phyloP scores from a whole-genome alignment of 495 filamentous ascomycete species.

The Aspergillus avenaceus region DNA sequence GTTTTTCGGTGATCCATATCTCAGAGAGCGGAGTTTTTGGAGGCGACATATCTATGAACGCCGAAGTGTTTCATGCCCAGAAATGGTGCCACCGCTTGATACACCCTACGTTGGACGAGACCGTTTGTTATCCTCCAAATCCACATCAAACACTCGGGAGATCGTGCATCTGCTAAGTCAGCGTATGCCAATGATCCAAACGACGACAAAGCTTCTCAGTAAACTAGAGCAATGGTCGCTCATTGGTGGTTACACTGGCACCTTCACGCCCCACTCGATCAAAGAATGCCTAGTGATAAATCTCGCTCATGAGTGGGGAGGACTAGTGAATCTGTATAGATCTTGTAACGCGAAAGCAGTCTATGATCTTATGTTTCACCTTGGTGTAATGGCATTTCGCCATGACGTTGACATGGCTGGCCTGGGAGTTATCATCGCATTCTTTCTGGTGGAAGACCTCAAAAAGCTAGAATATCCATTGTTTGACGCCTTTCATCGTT shows the following conservation, averaged over 20 bases:
- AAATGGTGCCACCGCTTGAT: neutral
- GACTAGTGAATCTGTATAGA: slow-evolving; percentile 30
- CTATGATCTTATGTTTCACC: slow-evolving; percentile 38
- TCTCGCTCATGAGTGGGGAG: slow-evolving; percentile 39
- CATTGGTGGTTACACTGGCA: slow-evolving; percentile 36
- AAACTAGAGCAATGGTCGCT: slow-evolving; percentile 29
- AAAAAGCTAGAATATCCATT: slow-evolving; percentile 26
- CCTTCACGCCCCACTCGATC: slow-evolving; percentile 25
- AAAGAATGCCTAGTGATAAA: slow-evolving; percentile 27
- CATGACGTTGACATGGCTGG: slow-evolving; percentile 28
- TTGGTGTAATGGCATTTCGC: slow-evolving; percentile 36
- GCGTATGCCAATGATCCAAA: slow-evolving; percentile 17
- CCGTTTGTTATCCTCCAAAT: neutral
- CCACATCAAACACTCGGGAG: slow-evolving; percentile 22
- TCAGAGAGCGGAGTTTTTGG: slow-evolving; percentile 30
- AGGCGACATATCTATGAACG: slow-evolving; percentile 39
- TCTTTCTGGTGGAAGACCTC: slow-evolving; percentile 28
- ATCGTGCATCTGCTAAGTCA: slow-evolving; percentile 21
- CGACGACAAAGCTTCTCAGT: slow-evolving; percentile 19
- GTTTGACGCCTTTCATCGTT: slow-evolving; percentile 23
- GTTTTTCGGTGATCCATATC: no score
- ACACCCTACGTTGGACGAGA: slow-evolving; percentile 11
- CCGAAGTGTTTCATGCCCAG: neutral
- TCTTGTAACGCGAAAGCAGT: slow-evolving; percentile 11
- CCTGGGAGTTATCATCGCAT: slow-evolving; percentile 32